These are phyloP conservation scores for Neurospora sp. DNA, from an alignment of 2,329 filamentous ascomycete genomes.

Conservation along the genomic window DNA sequence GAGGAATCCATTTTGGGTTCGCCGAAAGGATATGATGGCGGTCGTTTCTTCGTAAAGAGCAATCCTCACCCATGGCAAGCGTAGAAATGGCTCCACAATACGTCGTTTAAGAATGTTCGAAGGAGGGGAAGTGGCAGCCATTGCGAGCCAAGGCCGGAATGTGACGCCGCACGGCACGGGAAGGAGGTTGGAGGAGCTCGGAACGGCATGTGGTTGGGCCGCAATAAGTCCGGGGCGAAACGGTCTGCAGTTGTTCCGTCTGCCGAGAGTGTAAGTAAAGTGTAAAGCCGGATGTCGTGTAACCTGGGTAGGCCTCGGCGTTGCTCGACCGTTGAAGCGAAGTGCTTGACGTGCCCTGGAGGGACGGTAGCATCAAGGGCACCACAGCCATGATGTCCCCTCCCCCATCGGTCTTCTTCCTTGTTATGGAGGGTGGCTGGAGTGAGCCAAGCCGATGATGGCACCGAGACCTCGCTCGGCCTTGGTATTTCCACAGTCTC, in stretches of 20 bases:
- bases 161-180: not conserved
- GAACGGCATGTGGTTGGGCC: not conserved
- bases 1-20: not conserved
- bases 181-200: not conserved
- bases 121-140: not conserved
- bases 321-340: not conserved
- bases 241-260: not conserved
- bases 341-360: not conserved
- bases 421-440: not conserved
- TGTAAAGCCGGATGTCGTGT: not conserved
- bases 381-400: not conserved
- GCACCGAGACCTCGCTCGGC: not conserved
- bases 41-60: not conserved
- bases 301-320: not conserved
- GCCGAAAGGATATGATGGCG: too few species aligned
- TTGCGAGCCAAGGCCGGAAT: not conserved
- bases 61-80: not conserved
- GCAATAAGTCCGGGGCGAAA: not conserved
- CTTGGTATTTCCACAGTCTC: rapidly evolving
- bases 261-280: not conserved
- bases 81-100: not conserved
- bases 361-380: not conserved
- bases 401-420: not conserved
- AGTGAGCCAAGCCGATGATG: not conserved
- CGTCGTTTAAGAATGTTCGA: not conserved